Base-by-base conservation (phyloP, 2,329 filamentous ascomycete genomes). In the Pseudocercospora ulei region DNA sequence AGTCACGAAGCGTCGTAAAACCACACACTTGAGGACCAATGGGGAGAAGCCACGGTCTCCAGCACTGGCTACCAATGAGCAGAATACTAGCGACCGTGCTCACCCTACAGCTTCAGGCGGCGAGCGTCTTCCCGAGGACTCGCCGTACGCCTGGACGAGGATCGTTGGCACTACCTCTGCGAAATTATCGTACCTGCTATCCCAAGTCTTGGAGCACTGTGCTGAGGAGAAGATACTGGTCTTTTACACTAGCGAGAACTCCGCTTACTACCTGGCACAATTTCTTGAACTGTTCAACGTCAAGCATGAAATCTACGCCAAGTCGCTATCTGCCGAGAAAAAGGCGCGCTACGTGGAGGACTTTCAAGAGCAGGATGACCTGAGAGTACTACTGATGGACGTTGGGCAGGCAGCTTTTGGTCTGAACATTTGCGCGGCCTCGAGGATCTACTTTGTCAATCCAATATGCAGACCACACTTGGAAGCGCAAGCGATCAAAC, bases 401-500 rank as follows among this genome's bases (percentile, higher is more conserved):
- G 73, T 95, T n/a, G 76, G 75, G 1, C 20, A 90, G 56, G 87
- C 87, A 18, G 84, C 87, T 0, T 84, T 87, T 45, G 88, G 88
- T 0, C 69, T 96, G 0, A 87, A 95, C 56, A 77, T 95, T 59
- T 78, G 78, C 35, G 77, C 75, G 7, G 87, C 87, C 1, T 90
- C 82, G 3, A 70, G 88, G 2, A 79, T 96, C 6, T 92, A 86
- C 61, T 95, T 96, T 47, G 72, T 93, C 39, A 88, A 81, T 47
- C 87, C 88, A 0, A 83, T 93, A 7, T 80, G 90, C 57, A 82
- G 87, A 36, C 85, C 85, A 0, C 67, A 82, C 47, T 72, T 93
- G 1, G 83, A 93, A 58, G 85, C 82, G 1, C 88, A 96, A 60
- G 88, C 88, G 0, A 84, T 95, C 47, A 93, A 92, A 44, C 78